These are phyloP conservation scores for Guyanaporus albipodus DNA, from an alignment of 768 basidiomycete genomes.

Conservation along the genomic window DNA sequence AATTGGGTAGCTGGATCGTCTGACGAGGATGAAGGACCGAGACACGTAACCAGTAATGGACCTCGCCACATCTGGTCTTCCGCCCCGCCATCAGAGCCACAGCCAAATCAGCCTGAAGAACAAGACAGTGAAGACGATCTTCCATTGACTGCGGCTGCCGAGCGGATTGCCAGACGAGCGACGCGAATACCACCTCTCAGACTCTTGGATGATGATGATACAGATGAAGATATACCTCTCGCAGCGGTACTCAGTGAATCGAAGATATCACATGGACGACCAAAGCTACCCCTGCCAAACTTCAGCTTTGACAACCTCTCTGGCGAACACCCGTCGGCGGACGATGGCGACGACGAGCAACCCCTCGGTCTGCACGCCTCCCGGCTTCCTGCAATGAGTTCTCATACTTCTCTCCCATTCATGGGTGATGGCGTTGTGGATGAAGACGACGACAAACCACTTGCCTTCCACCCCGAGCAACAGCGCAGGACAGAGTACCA, in stretches of 20 bases:
- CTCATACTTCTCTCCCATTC: slow-evolving; percentile 25
- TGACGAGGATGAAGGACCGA: slow-evolving; percentile 54
- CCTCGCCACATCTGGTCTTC: slow-evolving; percentile 38
- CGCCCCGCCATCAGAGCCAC: not conserved
- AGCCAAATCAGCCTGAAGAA: slow-evolving; percentile 20
- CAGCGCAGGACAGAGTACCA: slow-evolving; percentile 62
- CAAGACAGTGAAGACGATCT: slow-evolving; percentile 78
- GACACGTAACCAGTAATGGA: slow-evolving; percentile 57
- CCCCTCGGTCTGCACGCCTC: slow-evolving; percentile 71
- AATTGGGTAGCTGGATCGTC: slow-evolving; percentile 56
- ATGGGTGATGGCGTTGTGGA: slow-evolving; percentile 40
- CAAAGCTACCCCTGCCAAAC: slow-evolving; percentile 42
- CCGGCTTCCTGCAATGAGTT: slow-evolving; percentile 30
- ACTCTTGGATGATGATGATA: slow-evolving; percentile 43
- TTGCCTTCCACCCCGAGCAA: slow-evolving; percentile 75
- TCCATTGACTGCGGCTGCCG: slow-evolving; percentile 64
- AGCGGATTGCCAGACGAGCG: slow-evolving; percentile 48
- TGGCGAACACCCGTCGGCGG: slow-evolving; percentile 15
- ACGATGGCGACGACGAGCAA: slow-evolving; percentile 60
- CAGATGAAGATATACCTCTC: slow-evolving; percentile 61
- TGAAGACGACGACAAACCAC: slow-evolving; percentile 68
- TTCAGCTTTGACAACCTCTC: slow-evolving; percentile 38
- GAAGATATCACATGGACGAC: slow-evolving; percentile 40
- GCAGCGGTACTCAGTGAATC: slow-evolving; percentile 52
- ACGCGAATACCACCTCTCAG: slow-evolving; percentile 24